Evolutionary conservation across 1,139 yeast species (phyloP).

Genomic region (Candida neerlandica): DNA sequence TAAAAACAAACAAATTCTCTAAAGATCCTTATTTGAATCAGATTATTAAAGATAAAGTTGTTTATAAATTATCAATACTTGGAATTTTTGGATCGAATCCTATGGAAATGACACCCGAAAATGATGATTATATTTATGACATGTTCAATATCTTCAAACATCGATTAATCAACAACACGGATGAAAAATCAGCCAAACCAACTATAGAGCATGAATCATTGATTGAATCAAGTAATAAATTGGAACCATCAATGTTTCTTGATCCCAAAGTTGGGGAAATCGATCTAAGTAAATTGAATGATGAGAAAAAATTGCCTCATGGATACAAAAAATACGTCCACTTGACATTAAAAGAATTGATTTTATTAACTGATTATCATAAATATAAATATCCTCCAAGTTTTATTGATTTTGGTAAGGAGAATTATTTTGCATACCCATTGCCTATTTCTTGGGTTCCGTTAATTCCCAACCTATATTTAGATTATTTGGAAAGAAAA

Average conservation of each 20-base stretch:
- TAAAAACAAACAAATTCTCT: conserved; percentile 24
- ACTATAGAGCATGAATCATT: conserved; percentile 4
- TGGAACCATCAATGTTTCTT: conserved; percentile 17
- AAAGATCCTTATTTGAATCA: conserved; percentile 33
- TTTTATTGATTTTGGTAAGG: conserved; percentile 28
- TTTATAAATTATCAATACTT: conserved; percentile 38
- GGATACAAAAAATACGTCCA: conserved; percentile 26
- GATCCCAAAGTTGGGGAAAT: conserved; percentile 28
- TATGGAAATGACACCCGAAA: conserved; percentile 22
- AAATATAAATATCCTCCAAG: conserved; percentile 29
- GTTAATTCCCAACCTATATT: conserved; percentile 28
- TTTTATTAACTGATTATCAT: conserved; percentile 24
- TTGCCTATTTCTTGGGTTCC: conserved; percentile 48
- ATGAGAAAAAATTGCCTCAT: conserved; percentile 16
- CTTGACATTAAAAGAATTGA: conserved; percentile 30
- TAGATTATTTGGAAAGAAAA: conserved; percentile 24
- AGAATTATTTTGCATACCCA: conserved; percentile 30
- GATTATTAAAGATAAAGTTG: conserved; percentile 38
- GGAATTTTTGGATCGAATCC: conserved; percentile 45
- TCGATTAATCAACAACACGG: conserved; percentile 21
- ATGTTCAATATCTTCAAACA: conserved; percentile 36
- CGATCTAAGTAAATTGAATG: conserved; percentile 15
- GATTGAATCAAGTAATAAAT: conserved; percentile 4
- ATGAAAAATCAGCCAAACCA: conserved; percentile 11
- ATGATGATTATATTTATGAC: conserved; percentile 34